Base-by-base conservation (phyloP, 441 rosid genomes). In the Populus hybrid region DNA sequence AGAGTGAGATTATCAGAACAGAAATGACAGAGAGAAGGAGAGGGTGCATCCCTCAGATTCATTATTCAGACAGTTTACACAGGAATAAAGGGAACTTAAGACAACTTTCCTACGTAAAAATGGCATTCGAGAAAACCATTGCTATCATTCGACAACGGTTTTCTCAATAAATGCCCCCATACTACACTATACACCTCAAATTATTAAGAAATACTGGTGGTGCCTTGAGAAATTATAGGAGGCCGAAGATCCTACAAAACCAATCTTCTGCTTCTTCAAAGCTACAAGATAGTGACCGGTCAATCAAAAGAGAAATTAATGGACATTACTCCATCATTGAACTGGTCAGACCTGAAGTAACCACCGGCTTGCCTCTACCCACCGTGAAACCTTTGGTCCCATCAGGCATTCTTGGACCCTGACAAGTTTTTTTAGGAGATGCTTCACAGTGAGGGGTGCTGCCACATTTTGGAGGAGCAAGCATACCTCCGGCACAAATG, bases 361-460 rank as follows among this genome's bases (percentile, higher is more conserved):
- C 65, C 21, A 83, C 57, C 7, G 97, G 90, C 86, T 89, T 95
- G 88, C 98, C 99, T 72, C 99, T 87, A 8, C 98, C 99, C 91
- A 90, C 85, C 46, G 90, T 83, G 86, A 95, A 95, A 28, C 99
- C 99, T 81, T 90, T 84, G 11, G 98, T 94, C 74, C 99, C 99
- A 70, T 94, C 96, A 66, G 96, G 96, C 95, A 91, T 93, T 83
- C 95, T 89, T 46, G 95, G 93, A 42, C 96, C 93, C 82, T 81
- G 90, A 2, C 82, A 78, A 61, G 85, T 81, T 69, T 86, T 85
- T 54, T 89, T 90, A 6, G 84, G 77, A 38, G 86, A 84, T 67
- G 85, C 82, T 73, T 85, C 89, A 72, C 75, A 78, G 16, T 82
- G 89, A 23, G 38, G 21, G 12, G 84, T 84, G 11, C 70, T 77